Evolutionary conservation across 805 yeast genomes (phyloP), one percentile per base, ranked within the genome.

Genomic region (Lipomyces lipofer): DNA sequence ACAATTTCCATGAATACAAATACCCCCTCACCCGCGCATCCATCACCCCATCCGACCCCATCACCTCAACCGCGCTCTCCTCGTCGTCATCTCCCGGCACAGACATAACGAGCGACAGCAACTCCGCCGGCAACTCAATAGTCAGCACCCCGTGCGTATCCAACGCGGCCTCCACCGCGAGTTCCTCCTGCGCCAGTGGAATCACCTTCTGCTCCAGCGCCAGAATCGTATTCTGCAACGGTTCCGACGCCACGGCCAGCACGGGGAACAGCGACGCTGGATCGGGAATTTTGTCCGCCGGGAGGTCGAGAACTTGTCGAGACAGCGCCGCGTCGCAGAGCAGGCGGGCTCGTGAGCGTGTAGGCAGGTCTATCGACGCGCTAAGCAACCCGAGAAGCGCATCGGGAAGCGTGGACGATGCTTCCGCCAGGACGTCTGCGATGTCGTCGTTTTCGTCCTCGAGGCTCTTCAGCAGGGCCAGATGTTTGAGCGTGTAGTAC

Each of bases 1-100:
- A 68, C 50, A 88, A 71, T 57, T 71, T 72, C 95, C 95, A 90
- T 52, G 81, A 72, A 84, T 87, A 84, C 30, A 85, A 61, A 64
- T 79, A 85, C 64, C 43, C 75, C 66, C 60, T 35, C 42, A 51
- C 42, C 12, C 28, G 42, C 4, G 36, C 43, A 10, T 44, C 51
- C 45, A 51, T 38, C n/a, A n/a, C n/a, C 4, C 63, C 62, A 7
- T 25, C 19, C 2, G 32, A 33, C n/a, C 42, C n/a, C 17, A 44
- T 24, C 19, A 47, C 53, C 7, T 49, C 49, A 5, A 45, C 27
- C 4, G 28, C 52, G 42, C 42, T 12, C 4, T 40, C 52, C 7
- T 43, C 59, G 12, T 52, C 47, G 1, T 40, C 30, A 15, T 33
- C 53, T 6, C 42, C 54, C 6, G 60, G 60, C 5, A 49, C 43